Evolutionary conservation across 768 basidiomycete genomes (phyloP).

Genomic region (Trametes maxima): DNA sequence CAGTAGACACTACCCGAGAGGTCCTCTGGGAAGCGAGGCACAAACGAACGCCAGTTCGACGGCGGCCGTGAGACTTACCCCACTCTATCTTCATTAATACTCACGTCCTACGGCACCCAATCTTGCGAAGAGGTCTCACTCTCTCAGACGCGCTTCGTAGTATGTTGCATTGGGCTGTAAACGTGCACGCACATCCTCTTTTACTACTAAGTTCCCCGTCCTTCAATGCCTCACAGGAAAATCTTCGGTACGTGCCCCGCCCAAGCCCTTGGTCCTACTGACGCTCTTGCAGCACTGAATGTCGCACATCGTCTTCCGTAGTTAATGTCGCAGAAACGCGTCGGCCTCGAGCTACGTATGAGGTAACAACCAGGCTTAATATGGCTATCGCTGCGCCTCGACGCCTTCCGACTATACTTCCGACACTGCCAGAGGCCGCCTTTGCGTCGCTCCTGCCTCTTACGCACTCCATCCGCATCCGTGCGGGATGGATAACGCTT

Average conservation of each 20-base stretch:
- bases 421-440: constrained; percentile 2
- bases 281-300: constrained; percentile 3
- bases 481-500: not conserved
- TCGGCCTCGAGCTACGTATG: constrained; percentile 1
- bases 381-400: not conserved
- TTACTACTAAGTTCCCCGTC: not conserved
- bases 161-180: not conserved
- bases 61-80: constrained; percentile 3
- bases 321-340: constrained; percentile 17
- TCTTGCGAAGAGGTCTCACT: not conserved
- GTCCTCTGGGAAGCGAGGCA: not conserved
- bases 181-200: constrained; percentile 8
- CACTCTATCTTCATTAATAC: not conserved
- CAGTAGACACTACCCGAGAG: not conserved
- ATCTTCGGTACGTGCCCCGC: constrained; percentile 7
- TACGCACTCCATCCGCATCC: not conserved
- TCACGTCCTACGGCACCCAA: not conserved
- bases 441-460: constrained; percentile 8
- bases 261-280: not conserved
- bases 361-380: constrained; percentile 4
- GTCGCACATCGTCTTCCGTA: not conserved
- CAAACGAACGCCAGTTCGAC: not conserved
- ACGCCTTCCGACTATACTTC: not conserved
- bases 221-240: not conserved
- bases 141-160: not conserved